A percentile compares a stretch with the other conserved stretches of the same genome.
These are phyloP conservation scores for Scytalidium lignicola DNA, from an alignment of 2,329 filamentous ascomycete species.

Conservation along the genomic window DNA sequence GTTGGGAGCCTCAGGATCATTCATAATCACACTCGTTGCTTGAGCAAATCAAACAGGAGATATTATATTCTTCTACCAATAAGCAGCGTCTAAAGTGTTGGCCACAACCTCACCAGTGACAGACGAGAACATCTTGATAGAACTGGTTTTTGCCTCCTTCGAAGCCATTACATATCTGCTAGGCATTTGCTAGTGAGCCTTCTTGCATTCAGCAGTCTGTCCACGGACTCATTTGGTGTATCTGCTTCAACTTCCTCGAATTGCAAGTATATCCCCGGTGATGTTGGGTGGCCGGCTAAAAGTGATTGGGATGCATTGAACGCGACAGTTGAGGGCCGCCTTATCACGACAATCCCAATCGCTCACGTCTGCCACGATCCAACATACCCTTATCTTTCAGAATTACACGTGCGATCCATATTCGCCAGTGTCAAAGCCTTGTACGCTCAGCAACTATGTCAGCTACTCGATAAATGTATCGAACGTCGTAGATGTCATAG, in stretches of 20 bases:
- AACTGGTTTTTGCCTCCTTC: no score
- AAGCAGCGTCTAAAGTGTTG: slow-evolving; percentile 3
- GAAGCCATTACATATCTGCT: no score
- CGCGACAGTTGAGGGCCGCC: slow-evolving; percentile 8
- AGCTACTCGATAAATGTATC: slow-evolving; percentile 19
- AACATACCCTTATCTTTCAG: slow-evolving; percentile 6
- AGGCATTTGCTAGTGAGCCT: no score
- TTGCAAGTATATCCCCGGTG: slow-evolving; percentile 6
- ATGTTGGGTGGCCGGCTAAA: slow-evolving; percentile 11
- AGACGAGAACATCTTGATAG: slow-evolving; percentile 1
- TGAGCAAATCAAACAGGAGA: slow-evolving; percentile 13
- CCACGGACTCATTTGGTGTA: no score
- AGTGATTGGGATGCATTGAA: slow-evolving; percentile 13
- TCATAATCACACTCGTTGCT: slow-evolving; percentile 3
- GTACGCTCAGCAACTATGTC: slow-evolving; percentile 13
- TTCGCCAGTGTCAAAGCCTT: slow-evolving; percentile 3
- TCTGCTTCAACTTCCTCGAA: no score
- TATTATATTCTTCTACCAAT: slow-evolving; percentile 13
- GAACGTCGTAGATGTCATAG: slow-evolving; percentile 15
- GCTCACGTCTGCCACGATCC: slow-evolving; percentile 11
- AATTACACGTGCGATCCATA: slow-evolving; percentile 6
- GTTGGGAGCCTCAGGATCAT: background rate
- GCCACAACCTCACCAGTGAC: background rate
- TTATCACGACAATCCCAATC: slow-evolving; percentile 12
- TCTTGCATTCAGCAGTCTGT: no score